phyloP scores from a whole-genome alignment of 345 rosid genomes.

The Boechera divaricarpa region DNA sequence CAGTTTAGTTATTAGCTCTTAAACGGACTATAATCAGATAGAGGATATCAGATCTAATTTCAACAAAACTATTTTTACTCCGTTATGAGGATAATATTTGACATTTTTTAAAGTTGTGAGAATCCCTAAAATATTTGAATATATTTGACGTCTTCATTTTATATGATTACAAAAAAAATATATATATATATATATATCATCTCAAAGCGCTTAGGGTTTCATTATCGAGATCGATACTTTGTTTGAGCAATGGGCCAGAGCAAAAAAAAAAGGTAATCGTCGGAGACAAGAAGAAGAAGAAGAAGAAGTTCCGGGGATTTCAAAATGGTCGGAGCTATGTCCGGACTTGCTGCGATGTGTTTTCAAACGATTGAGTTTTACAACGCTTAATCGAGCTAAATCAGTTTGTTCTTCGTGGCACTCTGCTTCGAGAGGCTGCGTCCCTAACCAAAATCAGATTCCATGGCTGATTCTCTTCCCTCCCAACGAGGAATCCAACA shows the following conservation, averaged over 20 bases:
- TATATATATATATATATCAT: no score
- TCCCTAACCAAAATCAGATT: conserved; percentile 25
- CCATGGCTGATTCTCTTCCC: conserved; percentile 39
- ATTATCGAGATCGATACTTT: neutral
- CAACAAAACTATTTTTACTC: no score
- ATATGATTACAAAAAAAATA: neutral
- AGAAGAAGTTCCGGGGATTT: neutral
- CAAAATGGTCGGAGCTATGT: conserved; percentile 18
- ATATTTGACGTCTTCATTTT: no score
- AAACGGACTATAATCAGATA: no score
- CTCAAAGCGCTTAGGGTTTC: neutral
- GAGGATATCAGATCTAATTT: no score
- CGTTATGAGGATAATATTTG: no score
- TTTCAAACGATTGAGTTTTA: conserved; percentile 13
- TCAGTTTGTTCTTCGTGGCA: conserved; percentile 30
- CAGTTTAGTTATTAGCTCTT: no score
- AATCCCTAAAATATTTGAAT: no score
- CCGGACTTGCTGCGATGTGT: conserved; percentile 19
- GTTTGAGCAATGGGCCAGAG: neutral
- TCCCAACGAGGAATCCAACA: neutral
- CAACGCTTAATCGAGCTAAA: conserved; percentile 21
- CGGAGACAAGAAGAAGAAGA: neutral
- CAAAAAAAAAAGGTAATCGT: neutral
- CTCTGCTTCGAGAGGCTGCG: conserved; percentile 11
- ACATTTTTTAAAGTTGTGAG: no score